A percentile compares a stretch with the other conserved stretches of the same genome.
These are phyloP conservation scores for Lathyrus tuberosus DNA, from an alignment of 306 rosid genomes.

Conservation along the genomic window DNA sequence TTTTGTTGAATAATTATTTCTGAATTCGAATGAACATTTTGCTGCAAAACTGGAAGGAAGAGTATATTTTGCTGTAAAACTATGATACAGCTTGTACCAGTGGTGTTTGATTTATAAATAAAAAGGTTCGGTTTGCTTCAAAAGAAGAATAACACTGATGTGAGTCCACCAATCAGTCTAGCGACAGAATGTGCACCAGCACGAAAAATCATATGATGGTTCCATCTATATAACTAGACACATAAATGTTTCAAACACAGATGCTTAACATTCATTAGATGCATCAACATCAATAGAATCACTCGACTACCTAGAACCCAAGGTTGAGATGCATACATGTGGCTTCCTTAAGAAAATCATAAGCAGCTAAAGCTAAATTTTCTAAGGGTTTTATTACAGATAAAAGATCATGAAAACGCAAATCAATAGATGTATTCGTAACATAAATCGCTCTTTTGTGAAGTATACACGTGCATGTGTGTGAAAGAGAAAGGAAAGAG, in stretches of 20 bases:
- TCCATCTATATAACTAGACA: constrained; percentile 12
- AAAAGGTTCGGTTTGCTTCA: no score
- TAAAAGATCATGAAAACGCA: constrained; percentile 22
- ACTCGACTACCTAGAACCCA: constrained; percentile 9
- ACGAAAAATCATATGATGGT: constrained; percentile 12
- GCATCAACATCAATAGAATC: constrained; percentile 11
- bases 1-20: not conserved
- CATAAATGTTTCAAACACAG: not conserved
- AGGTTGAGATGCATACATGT: constrained; percentile 12
- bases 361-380: constrained; percentile 7
- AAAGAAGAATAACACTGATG: no score
- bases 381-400: not conserved
- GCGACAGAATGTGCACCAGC: constrained; percentile 21
- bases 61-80: no score
- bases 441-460: constrained; percentile 11
- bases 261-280: constrained; percentile 25
- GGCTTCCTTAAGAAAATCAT: constrained; percentile 21
- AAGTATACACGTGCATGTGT: not conserved
- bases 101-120: no score
- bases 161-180: constrained; percentile 13
- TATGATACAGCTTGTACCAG: no score
- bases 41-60: no score
- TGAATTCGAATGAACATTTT: not conserved
- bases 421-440: not conserved
- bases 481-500: not conserved